Evolutionary conservation across 2,329 filamentous ascomycete genomes (phyloP).

Genomic region (Chaetomium strumarium): DNA sequence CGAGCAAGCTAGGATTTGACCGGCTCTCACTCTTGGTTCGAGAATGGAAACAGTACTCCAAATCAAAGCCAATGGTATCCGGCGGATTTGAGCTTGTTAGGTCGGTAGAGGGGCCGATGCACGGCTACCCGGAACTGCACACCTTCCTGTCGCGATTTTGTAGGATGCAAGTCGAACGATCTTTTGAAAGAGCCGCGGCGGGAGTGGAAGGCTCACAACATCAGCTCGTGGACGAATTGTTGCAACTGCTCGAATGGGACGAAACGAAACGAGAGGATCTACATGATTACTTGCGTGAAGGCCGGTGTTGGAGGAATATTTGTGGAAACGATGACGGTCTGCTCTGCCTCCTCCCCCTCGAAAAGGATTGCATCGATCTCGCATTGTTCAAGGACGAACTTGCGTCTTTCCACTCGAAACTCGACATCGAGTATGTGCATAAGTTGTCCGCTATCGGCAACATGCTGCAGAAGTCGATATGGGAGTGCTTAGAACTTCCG

Average conservation of each 20-base stretch:
- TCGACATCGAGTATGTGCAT: conserved; percentile 16
- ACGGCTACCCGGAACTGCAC: conserved; percentile 15
- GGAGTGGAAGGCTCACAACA: neutral
- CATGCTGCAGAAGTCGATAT: conserved; percentile 17
- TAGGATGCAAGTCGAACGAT: conserved; percentile 20
- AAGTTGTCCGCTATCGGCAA: conserved; percentile 19
- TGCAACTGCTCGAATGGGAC: conserved; percentile 19
- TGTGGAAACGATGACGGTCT: conserved; percentile 20
- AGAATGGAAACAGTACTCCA: conserved; percentile 19
- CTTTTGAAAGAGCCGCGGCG: conserved; percentile 4
- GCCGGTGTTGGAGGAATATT: conserved; percentile 24
- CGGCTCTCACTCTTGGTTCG: conserved; percentile 20
- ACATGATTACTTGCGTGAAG: conserved; percentile 23
- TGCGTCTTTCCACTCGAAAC: conserved; percentile 16
- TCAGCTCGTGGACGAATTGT: conserved; percentile 11
- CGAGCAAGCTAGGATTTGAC: conserved; percentile 19
- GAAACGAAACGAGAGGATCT: conserved; percentile 14
- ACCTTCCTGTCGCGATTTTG: conserved; percentile 21
- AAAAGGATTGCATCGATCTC: conserved; percentile 15
- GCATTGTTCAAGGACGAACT: conserved; percentile 21
- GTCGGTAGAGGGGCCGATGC: conserved; percentile 11
- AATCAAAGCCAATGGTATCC: neutral
- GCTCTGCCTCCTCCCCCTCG: conserved; percentile 19
- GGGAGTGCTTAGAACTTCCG: conserved; percentile 18
- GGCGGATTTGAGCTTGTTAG: conserved; percentile 14